phyloP scores from a whole-genome alignment of 2,329 filamentous ascomycete genomes.

The Colletotrichum godetiae region DNA sequence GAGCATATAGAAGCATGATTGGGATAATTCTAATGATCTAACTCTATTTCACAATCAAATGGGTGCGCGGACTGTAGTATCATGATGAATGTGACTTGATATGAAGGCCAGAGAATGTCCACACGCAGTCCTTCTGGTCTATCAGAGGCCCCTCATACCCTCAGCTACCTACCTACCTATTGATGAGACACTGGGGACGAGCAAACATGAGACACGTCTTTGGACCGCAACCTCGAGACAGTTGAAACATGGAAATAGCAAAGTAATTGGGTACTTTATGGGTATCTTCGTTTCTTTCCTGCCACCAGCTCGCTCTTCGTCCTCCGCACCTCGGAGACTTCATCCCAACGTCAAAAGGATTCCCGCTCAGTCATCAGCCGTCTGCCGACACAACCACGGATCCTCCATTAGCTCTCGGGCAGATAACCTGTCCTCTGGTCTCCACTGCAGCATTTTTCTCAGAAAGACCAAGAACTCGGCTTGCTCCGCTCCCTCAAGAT shows the following conservation, averaged over 20 bases:
- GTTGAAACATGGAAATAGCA: not conserved
- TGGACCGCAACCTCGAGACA: not conserved
- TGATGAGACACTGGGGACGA: not conserved
- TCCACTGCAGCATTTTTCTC: constrained; percentile 42
- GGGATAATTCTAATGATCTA: constrained; percentile 14
- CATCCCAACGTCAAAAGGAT: not conserved
- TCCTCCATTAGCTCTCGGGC: constrained; percentile 32
- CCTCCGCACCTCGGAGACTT: not conserved
- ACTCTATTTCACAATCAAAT: not conserved
- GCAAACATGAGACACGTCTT: not conserved
- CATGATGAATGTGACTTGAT: not conserved
- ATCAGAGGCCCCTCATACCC: not conserved
- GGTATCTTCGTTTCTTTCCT: not conserved
- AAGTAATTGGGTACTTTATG: not conserved
- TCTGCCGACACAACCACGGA: constrained; percentile 20
- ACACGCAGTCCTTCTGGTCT: not conserved
- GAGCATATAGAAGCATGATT: not conserved
- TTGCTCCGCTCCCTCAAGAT: constrained; percentile 37
- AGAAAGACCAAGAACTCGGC: constrained; percentile 37
- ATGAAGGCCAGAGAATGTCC: not conserved
- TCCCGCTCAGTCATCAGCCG: not conserved
- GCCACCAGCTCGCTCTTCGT: not conserved
- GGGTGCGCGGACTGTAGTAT: not conserved
- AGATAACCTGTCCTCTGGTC: constrained; percentile 40
- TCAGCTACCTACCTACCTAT: not conserved